Evolutionary conservation across 2,329 filamentous ascomycete genomes (phyloP).

Genomic region (Thielaviopsis ethacetica): DNA sequence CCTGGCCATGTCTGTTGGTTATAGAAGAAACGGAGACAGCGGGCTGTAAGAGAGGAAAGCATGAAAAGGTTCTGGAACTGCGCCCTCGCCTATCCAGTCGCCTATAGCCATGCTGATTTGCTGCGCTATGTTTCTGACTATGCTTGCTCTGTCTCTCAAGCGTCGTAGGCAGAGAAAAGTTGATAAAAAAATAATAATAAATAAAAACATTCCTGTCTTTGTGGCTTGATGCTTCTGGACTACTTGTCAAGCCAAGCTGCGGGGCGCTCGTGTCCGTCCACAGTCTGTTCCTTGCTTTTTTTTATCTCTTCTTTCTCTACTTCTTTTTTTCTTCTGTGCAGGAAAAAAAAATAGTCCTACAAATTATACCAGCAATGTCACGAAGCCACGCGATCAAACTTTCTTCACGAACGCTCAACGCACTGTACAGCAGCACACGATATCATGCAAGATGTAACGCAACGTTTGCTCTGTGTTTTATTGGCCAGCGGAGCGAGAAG

Average conservation of each 20-base stretch:
- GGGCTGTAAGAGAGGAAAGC: neutral
- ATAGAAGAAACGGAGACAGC: no score
- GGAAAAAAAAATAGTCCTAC: neutral
- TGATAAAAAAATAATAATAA: neutral
- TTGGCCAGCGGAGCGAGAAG: neutral
- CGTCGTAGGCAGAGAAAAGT: no score
- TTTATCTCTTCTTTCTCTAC: neutral
- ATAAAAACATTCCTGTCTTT: no score
- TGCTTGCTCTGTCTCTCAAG: neutral
- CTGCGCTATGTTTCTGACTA: neutral
- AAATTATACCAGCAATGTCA: neutral
- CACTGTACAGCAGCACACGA: neutral
- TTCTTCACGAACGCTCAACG: no score
- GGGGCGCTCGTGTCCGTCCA: no score
- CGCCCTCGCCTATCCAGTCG: neutral
- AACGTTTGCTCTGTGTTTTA: neutral
- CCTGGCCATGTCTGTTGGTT: no score
- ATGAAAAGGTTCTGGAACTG: neutral
- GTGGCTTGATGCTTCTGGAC: no score
- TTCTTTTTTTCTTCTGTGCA: neutral
- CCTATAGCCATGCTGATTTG: neutral
- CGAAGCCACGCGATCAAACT: no score
- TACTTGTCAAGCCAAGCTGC: no score
- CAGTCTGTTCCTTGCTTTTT: neutral
- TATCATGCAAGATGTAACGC: neutral